Evolutionary conservation across 1,284 basidiomycete genomes (phyloP).

Genomic region (Kalmanozyma brasiliensis): DNA sequence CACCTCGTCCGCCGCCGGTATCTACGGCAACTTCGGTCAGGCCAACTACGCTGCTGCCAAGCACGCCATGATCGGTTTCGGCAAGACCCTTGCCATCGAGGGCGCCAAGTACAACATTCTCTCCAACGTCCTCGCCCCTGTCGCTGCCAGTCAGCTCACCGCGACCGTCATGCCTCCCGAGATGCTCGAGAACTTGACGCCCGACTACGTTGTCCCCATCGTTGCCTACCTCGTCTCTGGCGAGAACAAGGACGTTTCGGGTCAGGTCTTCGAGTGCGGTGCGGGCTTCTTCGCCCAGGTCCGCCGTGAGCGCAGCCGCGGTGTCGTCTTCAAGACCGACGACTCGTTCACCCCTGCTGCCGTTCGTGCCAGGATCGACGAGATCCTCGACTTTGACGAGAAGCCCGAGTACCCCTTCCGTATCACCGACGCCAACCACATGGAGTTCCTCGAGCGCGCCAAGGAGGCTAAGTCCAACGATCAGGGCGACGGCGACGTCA

Average conservation of each 20-base stretch:
- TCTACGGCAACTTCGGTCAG: constrained; percentile 91
- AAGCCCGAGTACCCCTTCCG: constrained; percentile 77
- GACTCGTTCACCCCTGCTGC: constrained; percentile 92
- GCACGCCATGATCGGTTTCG: constrained; percentile 73
- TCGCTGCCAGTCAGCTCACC: constrained; percentile 93
- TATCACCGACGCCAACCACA: constrained; percentile 73
- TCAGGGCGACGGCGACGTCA: constrained; percentile 77
- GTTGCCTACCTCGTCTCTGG: constrained; percentile 64
- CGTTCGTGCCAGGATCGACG: constrained; percentile 69
- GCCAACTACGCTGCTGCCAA: constrained; percentile 77
- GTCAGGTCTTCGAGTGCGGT: constrained; percentile 91
- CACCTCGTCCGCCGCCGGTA: constrained; percentile 68
- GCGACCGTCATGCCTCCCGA: constrained; percentile 97
- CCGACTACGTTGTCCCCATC: constrained; percentile 92
- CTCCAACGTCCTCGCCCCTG: constrained; percentile 87
- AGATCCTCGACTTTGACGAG: constrained; percentile 84
- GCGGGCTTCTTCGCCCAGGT: constrained; percentile 93
- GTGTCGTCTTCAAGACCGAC: constrained; percentile 88
- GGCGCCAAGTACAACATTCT: constrained; percentile 93
- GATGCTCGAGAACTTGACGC: constrained; percentile 90
- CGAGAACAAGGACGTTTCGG: constrained; percentile 74
- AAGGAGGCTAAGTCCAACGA: constrained; percentile 77
- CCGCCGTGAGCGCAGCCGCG: constrained; percentile 90
- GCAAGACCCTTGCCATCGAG: constrained; percentile 85
- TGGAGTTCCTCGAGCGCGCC: constrained; percentile 77